Evolutionary conservation across 75 land plant species (phyloP).

Genomic region (Cupressus sempervirens): DNA sequence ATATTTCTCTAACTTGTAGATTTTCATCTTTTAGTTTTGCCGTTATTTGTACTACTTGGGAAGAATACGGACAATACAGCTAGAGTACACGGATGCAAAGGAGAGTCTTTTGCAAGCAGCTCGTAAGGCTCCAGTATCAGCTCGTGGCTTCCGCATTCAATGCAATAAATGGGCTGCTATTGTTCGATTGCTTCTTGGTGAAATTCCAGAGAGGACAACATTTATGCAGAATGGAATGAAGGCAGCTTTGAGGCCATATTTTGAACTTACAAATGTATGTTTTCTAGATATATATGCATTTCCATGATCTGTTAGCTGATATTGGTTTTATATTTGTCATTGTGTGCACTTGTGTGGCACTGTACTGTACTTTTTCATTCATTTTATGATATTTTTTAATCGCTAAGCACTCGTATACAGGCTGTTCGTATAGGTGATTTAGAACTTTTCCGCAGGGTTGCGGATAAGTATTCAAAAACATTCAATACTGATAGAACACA

Average conservation of each 20-base stretch:
- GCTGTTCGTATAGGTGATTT: conserved; percentile 97
- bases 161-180: conserved; percentile 98
- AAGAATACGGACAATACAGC: conserved; percentile 90
- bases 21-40: conserved; percentile 62
- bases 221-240: conserved; percentile 99
- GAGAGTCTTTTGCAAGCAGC: conserved; percentile 97
- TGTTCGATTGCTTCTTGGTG: conserved; percentile 89
- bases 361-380: background rate
- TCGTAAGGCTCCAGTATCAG: conserved; percentile 87
- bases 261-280: conserved; percentile 97
- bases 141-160: conserved; percentile 90
- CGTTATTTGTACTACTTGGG: conserved; percentile 93
- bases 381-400: conserved; percentile 9
- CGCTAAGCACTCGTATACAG: conserved; percentile 29
- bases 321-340: background rate
- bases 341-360: background rate
- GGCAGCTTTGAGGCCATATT: conserved; percentile 84
- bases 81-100: conserved; percentile 99
- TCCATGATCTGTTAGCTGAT: background rate
- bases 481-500: conserved; percentile 79
- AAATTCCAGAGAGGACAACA: conserved; percentile 96
- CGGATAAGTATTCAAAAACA: conserved; percentile 72
- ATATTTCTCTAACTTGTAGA: background rate
- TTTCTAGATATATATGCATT: background rate
- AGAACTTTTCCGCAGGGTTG: conserved; percentile 76